Evolutionary conservation across 768 basidiomycete species (phyloP).

Genomic region (Mycena chlorophos): DNA sequence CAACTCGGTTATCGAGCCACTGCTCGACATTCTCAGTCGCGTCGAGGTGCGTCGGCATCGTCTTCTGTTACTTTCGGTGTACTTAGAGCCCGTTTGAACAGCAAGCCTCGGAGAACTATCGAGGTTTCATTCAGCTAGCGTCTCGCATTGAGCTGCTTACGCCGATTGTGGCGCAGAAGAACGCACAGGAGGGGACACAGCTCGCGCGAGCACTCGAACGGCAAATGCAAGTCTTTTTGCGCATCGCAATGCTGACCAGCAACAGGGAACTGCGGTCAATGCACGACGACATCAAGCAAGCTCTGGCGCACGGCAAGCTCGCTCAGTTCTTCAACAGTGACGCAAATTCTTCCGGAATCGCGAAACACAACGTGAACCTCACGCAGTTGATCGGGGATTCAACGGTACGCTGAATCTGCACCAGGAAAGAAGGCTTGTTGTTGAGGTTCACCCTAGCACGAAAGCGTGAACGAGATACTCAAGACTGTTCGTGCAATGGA

Average conservation of each 20-base stretch:
- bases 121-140: conserved; percentile 7
- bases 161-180: neutral
- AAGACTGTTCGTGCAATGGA: too few species aligned
- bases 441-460: too few species aligned
- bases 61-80: too few species aligned
- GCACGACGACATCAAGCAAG: neutral
- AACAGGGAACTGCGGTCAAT: conserved; percentile 6
- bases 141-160: conserved; percentile 7
- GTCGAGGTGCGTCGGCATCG: conserved; percentile 1
- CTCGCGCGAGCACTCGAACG: neutral
- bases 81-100: neutral
- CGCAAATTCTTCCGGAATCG: neutral
- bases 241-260: neutral
- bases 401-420: too few species aligned
- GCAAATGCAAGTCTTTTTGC: neutral
- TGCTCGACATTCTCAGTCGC: conserved; percentile 3
- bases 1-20: conserved; percentile 6
- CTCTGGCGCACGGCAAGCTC: neutral
- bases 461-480: too few species aligned
- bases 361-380: neutral
- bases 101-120: conserved; percentile 1
- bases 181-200: neutral
- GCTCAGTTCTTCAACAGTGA: neutral
- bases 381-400: neutral
- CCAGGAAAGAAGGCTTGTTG: too few species aligned